Evolutionary conservation across 352 stramenopile species (phyloP).

Genomic region (Globisporangium canariense): DNA sequence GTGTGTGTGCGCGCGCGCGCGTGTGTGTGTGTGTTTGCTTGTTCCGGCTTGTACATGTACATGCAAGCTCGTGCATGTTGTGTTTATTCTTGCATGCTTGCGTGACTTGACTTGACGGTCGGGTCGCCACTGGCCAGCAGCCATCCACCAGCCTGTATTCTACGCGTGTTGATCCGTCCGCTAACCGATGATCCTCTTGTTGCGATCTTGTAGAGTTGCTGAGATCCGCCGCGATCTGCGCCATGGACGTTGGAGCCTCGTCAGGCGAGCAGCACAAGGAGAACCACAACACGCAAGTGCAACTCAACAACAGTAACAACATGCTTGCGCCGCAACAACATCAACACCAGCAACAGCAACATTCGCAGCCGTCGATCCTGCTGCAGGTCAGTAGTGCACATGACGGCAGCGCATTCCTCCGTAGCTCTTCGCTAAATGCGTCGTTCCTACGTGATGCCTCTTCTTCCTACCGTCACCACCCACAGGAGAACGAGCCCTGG

Average conservation of each 20-base stretch:
- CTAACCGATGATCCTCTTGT: slow-evolving; percentile 1
- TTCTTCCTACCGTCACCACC: slow-evolving; percentile 5
- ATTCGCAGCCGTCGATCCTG: background rate
- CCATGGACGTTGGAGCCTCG: slow-evolving; percentile 21
- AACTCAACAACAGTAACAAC: slow-evolving; percentile 6
- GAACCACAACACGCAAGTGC: slow-evolving; percentile 21
- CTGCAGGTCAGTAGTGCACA: slow-evolving; percentile 15
- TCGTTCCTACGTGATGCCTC: slow-evolving; percentile 11
- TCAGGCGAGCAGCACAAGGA: slow-evolving; percentile 22
- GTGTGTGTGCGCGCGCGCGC: background rate
- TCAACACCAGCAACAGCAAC: slow-evolving; percentile 10
- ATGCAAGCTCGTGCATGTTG: background rate
- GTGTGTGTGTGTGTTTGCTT: background rate
- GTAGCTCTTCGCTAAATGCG: slow-evolving; percentile 21
- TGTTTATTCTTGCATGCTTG: background rate
- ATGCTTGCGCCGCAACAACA: slow-evolving; percentile 15
- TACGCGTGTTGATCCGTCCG: background rate
- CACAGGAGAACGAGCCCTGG: slow-evolving; percentile 70
- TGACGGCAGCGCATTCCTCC: slow-evolving; percentile 2
- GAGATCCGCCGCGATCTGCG: slow-evolving; percentile 6
- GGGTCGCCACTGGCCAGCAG: background rate
- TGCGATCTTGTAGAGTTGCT: slow-evolving; percentile 13
- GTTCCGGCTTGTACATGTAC: background rate
- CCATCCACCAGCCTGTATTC: background rate
- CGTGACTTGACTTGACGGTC: background rate